phyloP scores from a whole-genome alignment of 441 rosid species.

The Mallotus repandus region DNA sequence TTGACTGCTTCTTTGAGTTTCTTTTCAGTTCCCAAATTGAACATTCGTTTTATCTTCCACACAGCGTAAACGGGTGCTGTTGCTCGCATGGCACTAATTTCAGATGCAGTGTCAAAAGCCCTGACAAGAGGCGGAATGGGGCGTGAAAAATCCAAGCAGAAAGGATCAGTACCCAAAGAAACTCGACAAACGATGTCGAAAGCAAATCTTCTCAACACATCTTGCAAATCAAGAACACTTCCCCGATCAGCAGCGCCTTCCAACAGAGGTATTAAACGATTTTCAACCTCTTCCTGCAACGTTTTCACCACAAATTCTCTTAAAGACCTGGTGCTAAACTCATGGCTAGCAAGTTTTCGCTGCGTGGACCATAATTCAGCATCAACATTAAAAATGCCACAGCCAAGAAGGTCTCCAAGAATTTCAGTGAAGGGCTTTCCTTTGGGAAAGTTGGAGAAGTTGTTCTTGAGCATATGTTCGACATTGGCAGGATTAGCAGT shows the following conservation, averaged over 20 bases:
- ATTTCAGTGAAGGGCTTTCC: slow-evolving; percentile 72
- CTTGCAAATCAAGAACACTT: slow-evolving; percentile 53
- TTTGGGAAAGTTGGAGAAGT: slow-evolving; percentile 71
- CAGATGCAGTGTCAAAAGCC: slow-evolving; percentile 66
- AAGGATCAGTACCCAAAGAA: slow-evolving; percentile 48
- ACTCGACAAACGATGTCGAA: slow-evolving; percentile 46
- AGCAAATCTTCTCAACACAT: slow-evolving; percentile 54
- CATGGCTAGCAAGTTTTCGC: slow-evolving; percentile 77
- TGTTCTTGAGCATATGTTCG: slow-evolving; percentile 63
- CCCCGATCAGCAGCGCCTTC: slow-evolving; percentile 28
- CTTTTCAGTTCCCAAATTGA: slow-evolving; percentile 59
- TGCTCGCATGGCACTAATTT: slow-evolving; percentile 61
- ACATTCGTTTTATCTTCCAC: slow-evolving; percentile 61
- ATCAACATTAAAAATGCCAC: slow-evolving; percentile 71
- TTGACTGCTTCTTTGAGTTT: slow-evolving; percentile 46
- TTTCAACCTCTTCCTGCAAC: slow-evolving; percentile 50
- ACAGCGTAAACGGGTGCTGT: slow-evolving; percentile 44
- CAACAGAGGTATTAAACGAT: slow-evolving; percentile 49
- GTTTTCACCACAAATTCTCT: slow-evolving; percentile 49
- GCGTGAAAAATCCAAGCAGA: slow-evolving; percentile 37
- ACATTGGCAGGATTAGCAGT: slow-evolving; percentile 68
- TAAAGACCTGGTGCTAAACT: slow-evolving; percentile 57
- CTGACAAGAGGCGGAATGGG: slow-evolving; percentile 43
- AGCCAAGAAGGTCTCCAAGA: slow-evolving; percentile 75
- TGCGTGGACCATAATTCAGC: slow-evolving; percentile 71